A percentile compares a stretch with the other conserved stretches of the same genome.
phyloP scores from a whole-genome alignment of 805 yeast species.

The Brettanomyces sp. region DNA sequence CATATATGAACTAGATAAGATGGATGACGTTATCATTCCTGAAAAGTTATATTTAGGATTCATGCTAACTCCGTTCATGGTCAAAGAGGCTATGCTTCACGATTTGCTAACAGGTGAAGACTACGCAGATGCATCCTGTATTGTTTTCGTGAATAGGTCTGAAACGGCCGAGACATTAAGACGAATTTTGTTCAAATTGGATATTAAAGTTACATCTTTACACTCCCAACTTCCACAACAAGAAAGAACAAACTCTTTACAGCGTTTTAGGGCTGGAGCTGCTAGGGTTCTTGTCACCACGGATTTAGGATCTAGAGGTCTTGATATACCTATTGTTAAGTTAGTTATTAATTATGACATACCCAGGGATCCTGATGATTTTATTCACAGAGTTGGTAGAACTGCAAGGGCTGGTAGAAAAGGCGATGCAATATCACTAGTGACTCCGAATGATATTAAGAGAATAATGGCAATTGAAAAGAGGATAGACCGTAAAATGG shows the following conservation, averaged over 20 bases:
- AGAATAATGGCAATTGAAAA: constrained; percentile 82
- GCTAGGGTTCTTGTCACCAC: constrained; percentile 91
- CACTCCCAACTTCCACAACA: constrained; percentile 93
- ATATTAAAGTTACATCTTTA: constrained; percentile 75
- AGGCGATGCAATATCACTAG: constrained; percentile 77
- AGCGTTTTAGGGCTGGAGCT: constrained; percentile 88
- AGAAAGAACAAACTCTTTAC: constrained; percentile 85
- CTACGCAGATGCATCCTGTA: constrained; percentile 58
- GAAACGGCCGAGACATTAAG: constrained; percentile 81
- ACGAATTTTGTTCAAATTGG: constrained; percentile 64
- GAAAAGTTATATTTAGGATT: constrained; percentile 55
- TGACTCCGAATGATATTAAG: constrained; percentile 76
- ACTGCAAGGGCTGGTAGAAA: constrained; percentile 94
- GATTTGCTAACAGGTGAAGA: constrained; percentile 54
- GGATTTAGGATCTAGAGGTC: constrained; percentile 87
- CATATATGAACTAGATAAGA: constrained; percentile 65
- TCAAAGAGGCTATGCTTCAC: constrained; percentile 81
- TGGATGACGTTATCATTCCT: constrained; percentile 76
- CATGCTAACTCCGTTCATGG: constrained; percentile 74
- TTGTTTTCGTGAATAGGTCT: constrained; percentile 88
- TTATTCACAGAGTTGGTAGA: constrained; percentile 86
- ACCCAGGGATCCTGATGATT: constrained; percentile 78
- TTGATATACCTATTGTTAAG: constrained; percentile 76
- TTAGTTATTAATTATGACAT: constrained; percentile 70
- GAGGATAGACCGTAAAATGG: constrained; percentile 73